A percentile compares a stretch with the other conserved stretches of the same genome.
Conservation (phyloP, 164 flowering plant species). For the Berberis vulgaris region DNA sequence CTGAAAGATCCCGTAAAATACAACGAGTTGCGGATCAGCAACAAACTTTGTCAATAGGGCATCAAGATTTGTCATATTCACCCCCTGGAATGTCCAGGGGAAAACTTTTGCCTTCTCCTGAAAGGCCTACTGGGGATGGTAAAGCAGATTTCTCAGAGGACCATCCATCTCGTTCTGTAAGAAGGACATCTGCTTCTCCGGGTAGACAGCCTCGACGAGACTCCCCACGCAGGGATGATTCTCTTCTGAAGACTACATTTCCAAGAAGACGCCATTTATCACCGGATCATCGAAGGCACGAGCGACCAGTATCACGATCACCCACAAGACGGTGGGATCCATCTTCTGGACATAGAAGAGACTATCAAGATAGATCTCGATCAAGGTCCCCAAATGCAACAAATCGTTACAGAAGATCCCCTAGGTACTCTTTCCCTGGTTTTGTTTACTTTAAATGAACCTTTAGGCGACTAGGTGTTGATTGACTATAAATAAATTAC, state of each 20-base stretch:
- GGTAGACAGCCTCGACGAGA: constrained; percentile 12
- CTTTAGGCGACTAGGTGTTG: too few relatives aligned
- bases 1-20: constrained; percentile 9
- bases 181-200: constrained; percentile 18
- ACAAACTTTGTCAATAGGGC: constrained; percentile 9
- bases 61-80: constrained; percentile 7
- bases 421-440: constrained; percentile 16
- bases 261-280: constrained; percentile 15
- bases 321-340: constrained; percentile 20
- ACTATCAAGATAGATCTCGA: constrained; percentile 19
- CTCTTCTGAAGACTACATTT: constrained; percentile 14
- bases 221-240: constrained; percentile 12
- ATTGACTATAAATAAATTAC: too few relatives aligned
- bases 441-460: background rate
- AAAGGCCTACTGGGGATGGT: constrained; percentile 6
- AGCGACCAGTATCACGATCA: constrained; percentile 20
- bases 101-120: constrained; percentile 14
- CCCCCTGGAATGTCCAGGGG: constrained; percentile 10
- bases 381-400: constrained; percentile 28
- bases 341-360: constrained; percentile 19
- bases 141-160: constrained; percentile 7
- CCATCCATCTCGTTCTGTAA: constrained; percentile 5
- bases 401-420: constrained; percentile 24
- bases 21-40: background rate
- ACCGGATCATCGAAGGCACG: constrained; percentile 13